Base-by-base conservation (phyloP, 2,329 filamentous ascomycete species). In the Cercospora janseana region DNA sequence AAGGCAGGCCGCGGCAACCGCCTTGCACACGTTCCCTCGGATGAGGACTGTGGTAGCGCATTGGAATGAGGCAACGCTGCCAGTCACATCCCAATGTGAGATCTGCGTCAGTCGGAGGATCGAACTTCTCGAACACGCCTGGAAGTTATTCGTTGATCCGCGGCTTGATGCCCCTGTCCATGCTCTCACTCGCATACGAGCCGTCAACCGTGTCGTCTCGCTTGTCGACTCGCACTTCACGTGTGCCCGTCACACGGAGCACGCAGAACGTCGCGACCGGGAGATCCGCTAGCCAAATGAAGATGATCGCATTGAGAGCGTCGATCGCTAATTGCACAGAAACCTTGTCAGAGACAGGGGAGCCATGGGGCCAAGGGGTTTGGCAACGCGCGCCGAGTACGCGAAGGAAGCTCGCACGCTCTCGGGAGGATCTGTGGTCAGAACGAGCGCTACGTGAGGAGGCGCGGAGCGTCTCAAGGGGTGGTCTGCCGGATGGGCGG, bases 301-400 rank as follows among this genome's bases (percentile, higher is more conserved):
- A 47, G 43, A 20, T 47, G 35, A 41, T 47, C 37, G 20, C 15
- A 43, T 43, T 51, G 9, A 46, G 43, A 32, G 44, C 49, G 49
- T 37, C 31, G 43, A 47, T 52, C 46, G 28, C 34, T 35, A 27
- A 28, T 31, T 38, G 40, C 44, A 32, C 49, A 27, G 20, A 26
- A 51, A 42, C 49, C 44, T 48, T 41, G 49, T 18, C 29, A n/a
- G 12, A 18, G 34, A 35, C 49, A 51, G 44, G 44, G 49, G 42
- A 41, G 28, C 43, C 42, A 34, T 51, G 49, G 29, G 34, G 44
- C 38, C 28, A 26, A 42, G 42, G 24, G 29, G 24, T 47, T 52
- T 52, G 49, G 44, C 44, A 43, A 44, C 29, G 38, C 31, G 32
- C 26, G 12, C 12, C 41, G 27, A 13, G 23, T 18, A 35, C 20